These are phyloP conservation scores for Gracilaria domingensis DNA, from an alignment of 23 red algal genomes.

Conservation along the genomic window DNA sequence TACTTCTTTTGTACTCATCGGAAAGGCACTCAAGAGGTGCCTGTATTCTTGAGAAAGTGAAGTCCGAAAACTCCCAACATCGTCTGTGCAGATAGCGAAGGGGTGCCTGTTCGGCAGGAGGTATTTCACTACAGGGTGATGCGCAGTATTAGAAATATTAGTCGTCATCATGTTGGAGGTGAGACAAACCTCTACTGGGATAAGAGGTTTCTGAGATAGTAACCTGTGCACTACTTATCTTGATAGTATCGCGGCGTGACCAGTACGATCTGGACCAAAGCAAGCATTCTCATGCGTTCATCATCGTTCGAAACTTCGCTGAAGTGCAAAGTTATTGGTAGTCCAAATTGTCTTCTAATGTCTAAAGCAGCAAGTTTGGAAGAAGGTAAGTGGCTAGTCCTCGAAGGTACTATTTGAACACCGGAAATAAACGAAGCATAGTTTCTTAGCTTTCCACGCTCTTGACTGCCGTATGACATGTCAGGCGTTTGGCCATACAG, in stretches of 20 bases:
- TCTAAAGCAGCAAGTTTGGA: neutral
- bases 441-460: constrained; percentile 32
- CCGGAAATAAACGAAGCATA: constrained; percentile 29
- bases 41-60: constrained; percentile 59
- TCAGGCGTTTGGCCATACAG: constrained; percentile 18
- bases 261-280: constrained; percentile 53
- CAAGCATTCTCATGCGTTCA: constrained; percentile 53
- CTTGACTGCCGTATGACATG: constrained; percentile 22
- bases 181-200: constrained; percentile 70
- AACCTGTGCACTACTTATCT: constrained; percentile 13
- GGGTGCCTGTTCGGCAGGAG: constrained; percentile 28
- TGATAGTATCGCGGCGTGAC: constrained; percentile 56
- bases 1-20: neutral
- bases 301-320: constrained; percentile 51
- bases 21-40: neutral
- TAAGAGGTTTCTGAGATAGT: neutral
- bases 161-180: constrained; percentile 62
- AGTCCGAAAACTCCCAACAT: constrained; percentile 54
- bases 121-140: constrained; percentile 52
- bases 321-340: constrained; percentile 66
- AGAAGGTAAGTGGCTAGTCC: neutral
- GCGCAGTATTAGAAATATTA: constrained; percentile 2
- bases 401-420: neutral
- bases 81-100: constrained; percentile 63
- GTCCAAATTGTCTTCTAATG: neutral